Percentiles rank a stretch among this genome's conserved stretches.
Conservation (phyloP, 768 basidiomycete species). For the Tricholoma bakamatsutake region DNA sequence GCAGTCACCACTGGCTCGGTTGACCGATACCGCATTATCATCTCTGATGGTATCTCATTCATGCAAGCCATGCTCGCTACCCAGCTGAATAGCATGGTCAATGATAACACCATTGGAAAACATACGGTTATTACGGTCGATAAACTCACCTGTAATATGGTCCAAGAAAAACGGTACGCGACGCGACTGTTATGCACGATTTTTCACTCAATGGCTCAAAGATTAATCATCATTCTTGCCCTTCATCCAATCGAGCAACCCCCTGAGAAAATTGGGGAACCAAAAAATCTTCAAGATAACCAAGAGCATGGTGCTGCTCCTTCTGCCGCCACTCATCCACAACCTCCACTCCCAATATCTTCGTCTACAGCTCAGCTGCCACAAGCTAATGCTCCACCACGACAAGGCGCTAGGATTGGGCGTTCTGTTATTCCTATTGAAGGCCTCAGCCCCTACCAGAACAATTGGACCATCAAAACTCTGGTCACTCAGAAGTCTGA, state of each 20-base stretch:
- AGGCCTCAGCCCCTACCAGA: conserved; percentile 92
- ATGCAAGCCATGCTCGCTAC: conserved; percentile 95
- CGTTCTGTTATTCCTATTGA: conserved; percentile 75
- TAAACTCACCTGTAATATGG: conserved; percentile 74
- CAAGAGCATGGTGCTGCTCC: conserved; percentile 16
- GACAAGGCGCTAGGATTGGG: conserved; percentile 18
- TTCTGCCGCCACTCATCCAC: conserved; percentile 18
- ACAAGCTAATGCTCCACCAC: conserved; percentile 7
- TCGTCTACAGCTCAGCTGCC: conserved; percentile 16
- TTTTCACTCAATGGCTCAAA: conserved; percentile 22
- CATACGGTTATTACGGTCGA: conserved; percentile 66
- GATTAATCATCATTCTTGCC: conserved; percentile 77
- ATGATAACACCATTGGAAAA: conserved; percentile 55
- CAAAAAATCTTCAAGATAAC: conserved; percentile 27
- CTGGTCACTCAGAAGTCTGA: conserved; percentile 88
- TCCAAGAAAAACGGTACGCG: conserved; percentile 78
- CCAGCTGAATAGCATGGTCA: conserved; percentile 73
- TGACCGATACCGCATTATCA: conserved; percentile 73
- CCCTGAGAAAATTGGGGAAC: conserved; percentile 71
- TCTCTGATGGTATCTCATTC: conserved; percentile 85
- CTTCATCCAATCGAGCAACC: conserved; percentile 49
- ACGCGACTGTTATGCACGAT: conserved; percentile 5
- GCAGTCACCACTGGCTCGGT: conserved; percentile 23
- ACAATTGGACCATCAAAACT: conserved; percentile 98
- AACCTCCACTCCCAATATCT: conserved; percentile 25